Percentiles rank a stretch among this genome's conserved stretches.
These are phyloP conservation scores for Apiotrichum siamense DNA, from an alignment of 1,284 basidiomycete genomes.

Conservation along the genomic window DNA sequence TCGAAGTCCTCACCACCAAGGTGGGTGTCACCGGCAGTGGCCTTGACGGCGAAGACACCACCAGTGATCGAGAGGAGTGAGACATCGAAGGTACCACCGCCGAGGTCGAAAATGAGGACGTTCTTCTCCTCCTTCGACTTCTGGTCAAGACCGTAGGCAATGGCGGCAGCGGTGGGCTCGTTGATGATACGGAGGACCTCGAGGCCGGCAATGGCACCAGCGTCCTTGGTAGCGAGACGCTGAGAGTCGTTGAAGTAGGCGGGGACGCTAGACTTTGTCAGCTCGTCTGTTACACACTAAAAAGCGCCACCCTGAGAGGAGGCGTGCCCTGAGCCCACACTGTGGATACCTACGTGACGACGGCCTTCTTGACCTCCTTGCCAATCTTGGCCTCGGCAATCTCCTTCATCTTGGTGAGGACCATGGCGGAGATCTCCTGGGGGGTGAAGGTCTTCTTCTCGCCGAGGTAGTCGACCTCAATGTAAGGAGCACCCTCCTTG, in stretches of 20 bases:
- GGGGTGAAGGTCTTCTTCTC: constrained; percentile 59
- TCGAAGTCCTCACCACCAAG: constrained; percentile 99
- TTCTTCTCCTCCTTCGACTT: constrained; percentile 86
- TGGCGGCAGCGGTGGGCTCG: constrained; percentile 55
- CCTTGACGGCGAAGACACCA: constrained; percentile 62
- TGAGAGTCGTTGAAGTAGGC: constrained; percentile 67
- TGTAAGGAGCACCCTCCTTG: constrained; percentile 55
- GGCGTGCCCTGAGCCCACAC: no score
- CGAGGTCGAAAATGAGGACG: constrained; percentile 99
- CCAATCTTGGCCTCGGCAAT: constrained; percentile 60
- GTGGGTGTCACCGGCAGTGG: constrained; percentile 93
- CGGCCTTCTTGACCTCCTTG: constrained; percentile 60
- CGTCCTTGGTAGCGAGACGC: constrained; percentile 60
- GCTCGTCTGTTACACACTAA: background rate
- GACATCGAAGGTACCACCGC: constrained; percentile 76
- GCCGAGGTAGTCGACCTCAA: constrained; percentile 57
- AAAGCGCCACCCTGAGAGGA: no score
- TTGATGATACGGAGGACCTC: constrained; percentile 66
- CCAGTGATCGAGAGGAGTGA: constrained; percentile 59
- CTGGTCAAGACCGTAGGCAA: constrained; percentile 61
- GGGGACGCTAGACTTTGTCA: constrained; percentile 56
- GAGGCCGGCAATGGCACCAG: constrained; percentile 59
- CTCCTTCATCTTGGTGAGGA: constrained; percentile 97
- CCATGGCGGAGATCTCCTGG: constrained; percentile 90
- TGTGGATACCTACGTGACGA: constrained; percentile 54